These are phyloP conservation scores for Tricharina praecox DNA, from an alignment of 495 filamentous ascomycete species.

Conservation along the genomic window DNA sequence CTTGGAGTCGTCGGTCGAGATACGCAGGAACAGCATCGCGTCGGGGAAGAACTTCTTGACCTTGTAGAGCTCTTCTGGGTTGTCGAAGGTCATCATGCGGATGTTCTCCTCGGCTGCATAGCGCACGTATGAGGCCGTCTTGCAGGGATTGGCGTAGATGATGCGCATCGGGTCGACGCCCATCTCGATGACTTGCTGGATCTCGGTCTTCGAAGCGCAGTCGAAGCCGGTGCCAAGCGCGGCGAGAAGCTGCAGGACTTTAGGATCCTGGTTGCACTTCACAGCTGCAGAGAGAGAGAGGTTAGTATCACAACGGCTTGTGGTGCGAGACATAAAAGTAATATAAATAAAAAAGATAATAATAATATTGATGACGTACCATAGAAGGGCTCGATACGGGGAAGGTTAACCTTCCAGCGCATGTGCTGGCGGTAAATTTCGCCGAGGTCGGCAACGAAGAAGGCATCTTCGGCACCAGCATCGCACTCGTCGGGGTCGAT, in stretches of 20 bases:
- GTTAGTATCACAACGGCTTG: neutral
- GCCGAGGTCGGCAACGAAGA: slow-evolving; percentile 95
- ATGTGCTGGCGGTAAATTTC: slow-evolving; percentile 97
- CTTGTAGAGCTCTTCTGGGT: slow-evolving; percentile 94
- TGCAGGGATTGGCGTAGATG: slow-evolving; percentile 98
- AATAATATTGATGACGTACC: slow-evolving; percentile 56
- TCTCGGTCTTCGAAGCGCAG: slow-evolving; percentile 93
- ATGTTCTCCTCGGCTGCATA: slow-evolving; percentile 69
- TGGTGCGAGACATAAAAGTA: too few relatives aligned
- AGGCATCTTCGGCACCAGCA: slow-evolving; percentile 84
- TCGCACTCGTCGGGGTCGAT: slow-evolving; percentile 75
- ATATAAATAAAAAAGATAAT: too few relatives aligned
- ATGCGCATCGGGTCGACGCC: slow-evolving; percentile 82
- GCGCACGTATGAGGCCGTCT: slow-evolving; percentile 92
- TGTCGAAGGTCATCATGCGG: slow-evolving; percentile 98
- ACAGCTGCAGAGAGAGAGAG: slow-evolving; percentile 45
- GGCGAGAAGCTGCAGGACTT: slow-evolving; percentile 72
- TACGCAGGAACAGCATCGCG: slow-evolving; percentile 82
- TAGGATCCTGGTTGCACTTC: slow-evolving; percentile 92
- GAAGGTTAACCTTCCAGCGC: slow-evolving; percentile 89
- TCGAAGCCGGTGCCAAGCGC: slow-evolving; percentile 88
- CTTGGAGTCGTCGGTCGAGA: slow-evolving; percentile 87
- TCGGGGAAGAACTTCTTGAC: slow-evolving; percentile 77
- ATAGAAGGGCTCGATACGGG: slow-evolving; percentile 89
- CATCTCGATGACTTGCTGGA: slow-evolving; percentile 70